Evolutionary conservation across 768 basidiomycete genomes (phyloP).

Genomic region (Trametes villosa): DNA sequence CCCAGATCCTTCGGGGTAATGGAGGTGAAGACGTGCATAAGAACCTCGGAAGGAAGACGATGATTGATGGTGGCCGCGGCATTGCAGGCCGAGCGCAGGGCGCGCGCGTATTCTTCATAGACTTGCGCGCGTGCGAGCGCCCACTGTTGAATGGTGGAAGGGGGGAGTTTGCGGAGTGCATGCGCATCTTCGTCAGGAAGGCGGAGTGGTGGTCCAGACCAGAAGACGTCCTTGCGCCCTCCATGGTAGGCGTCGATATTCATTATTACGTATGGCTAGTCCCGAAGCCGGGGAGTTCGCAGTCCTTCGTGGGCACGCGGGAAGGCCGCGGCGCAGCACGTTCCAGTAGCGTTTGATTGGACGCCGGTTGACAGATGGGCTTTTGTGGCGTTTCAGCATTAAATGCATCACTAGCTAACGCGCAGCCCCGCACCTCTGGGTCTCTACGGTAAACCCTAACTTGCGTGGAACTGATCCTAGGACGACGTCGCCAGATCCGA

Average conservation of each 20-base stretch:
- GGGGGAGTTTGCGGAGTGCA: not conserved
- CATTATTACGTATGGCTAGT: not conserved
- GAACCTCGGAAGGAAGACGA: conserved; percentile 2
- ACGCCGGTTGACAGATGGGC: too few species aligned
- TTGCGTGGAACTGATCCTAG: too few species aligned
- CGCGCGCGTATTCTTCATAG: not conserved
- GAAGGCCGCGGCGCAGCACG: too few species aligned
- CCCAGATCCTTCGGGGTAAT: not conserved
- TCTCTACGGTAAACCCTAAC: too few species aligned
- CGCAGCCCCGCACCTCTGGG: too few species aligned
- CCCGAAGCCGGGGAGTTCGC: too few species aligned
- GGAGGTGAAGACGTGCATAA: conserved; percentile 6
- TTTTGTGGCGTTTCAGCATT: too few species aligned
- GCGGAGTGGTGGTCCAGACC: not conserved
- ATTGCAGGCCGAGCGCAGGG: not conserved
- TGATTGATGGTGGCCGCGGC: not conserved
- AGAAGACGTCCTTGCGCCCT: not conserved
- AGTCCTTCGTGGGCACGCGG: too few species aligned
- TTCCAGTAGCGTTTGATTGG: too few species aligned
- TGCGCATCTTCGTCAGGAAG: not conserved
- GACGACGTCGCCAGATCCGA: too few species aligned
- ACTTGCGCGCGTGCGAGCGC: not conserved
- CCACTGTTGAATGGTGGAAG: not conserved
- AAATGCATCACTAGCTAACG: too few species aligned
- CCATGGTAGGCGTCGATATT: not conserved